A percentile compares a stretch with the other conserved stretches of the same genome.
phyloP scores from a whole-genome alignment of 306 rosid genomes.

The Rosa persica region DNA sequence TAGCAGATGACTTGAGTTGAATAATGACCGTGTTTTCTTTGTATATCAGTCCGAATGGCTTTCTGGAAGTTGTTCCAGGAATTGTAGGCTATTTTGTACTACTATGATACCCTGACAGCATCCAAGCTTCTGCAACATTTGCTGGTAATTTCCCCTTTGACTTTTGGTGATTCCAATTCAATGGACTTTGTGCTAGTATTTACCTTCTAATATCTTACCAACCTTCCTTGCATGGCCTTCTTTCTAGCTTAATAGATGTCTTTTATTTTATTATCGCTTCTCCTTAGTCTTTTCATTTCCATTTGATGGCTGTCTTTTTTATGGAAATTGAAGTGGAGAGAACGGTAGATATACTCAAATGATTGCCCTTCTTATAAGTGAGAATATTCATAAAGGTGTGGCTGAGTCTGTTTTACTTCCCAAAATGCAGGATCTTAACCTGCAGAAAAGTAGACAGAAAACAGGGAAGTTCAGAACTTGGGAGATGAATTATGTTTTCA shows the following conservation, averaged over 20 bases:
- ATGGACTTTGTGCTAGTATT: slow-evolving; percentile 43
- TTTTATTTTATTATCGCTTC: not conserved
- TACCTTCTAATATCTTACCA: slow-evolving; percentile 55
- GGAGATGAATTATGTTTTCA: not conserved
- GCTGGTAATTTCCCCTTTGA: slow-evolving; percentile 53
- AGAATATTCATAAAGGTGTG: not conserved
- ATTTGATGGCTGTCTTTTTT: slow-evolving; percentile 2
- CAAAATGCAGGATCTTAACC: not conserved
- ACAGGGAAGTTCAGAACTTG: not conserved
- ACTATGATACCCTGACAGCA: slow-evolving; percentile 49
- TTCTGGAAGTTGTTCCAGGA: slow-evolving; percentile 31
- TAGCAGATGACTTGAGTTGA: not conserved
- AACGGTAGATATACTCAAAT: not conserved
- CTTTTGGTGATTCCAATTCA: slow-evolving; percentile 53
- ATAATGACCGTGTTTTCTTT: slow-evolving; percentile 6
- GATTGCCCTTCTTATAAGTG: not conserved
- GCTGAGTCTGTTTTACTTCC: not conserved
- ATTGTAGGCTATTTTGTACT: slow-evolving; percentile 36
- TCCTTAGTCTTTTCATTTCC: not conserved
- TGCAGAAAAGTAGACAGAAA: not conserved
- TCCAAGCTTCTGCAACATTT: slow-evolving; percentile 56
- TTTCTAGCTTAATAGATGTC: slow-evolving; percentile 13
- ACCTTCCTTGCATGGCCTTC: slow-evolving; percentile 41
- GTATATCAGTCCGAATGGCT: slow-evolving; percentile 35
- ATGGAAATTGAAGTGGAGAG: not conserved